Base-by-base conservation (phyloP, 75 land plant genomes). In the Pseudotsuga menziesii region DNA sequence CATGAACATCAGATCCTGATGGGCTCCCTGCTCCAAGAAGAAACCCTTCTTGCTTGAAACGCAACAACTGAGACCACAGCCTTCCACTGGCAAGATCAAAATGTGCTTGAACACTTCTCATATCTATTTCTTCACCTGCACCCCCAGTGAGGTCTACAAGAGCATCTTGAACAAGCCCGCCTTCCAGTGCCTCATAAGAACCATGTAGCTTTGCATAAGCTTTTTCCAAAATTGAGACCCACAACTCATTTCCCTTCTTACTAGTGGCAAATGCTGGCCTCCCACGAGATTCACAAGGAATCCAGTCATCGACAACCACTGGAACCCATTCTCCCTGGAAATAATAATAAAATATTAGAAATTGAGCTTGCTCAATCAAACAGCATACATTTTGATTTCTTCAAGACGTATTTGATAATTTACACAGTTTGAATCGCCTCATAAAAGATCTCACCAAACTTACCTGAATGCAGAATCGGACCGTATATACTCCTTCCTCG, bases 211-310 rank as follows among this genome's bases (percentile, higher is more conserved):
- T 97, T 5, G 99, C 99, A 87, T 97, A 97, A 32, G 99, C 99
- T 77, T 97, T 97, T 84, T 97, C 99, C 81, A 97, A 79, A 59
- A 97, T 79, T 25, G 99, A 97, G 25, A 97, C 98, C 99, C 99
- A 97, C 19, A 97, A 85, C 76, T 97, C 99, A 86, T 91, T 92
- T 27, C 86, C 83, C 76, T 91, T 97, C 72, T 84, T 85, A 74
- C 98, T 94, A 4, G 99, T 97, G 41, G 99, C 99, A 89, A 97
- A 97, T 79, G 99, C 99, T n/a, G 99, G 99, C 78, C 89, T 97
- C n/a, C 96, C 92, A 16, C 88, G 88, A 20, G 91, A 81, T 79
- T 97, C 98, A 85, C 99, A 97, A 62, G 99, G 99, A 63, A 97
- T 95, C 99, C 99, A 97, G 78, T 97, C 99, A 87, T 97, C 99